Conservation (phyloP, 306 rosid species). For the Casuarina glauca region DNA sequence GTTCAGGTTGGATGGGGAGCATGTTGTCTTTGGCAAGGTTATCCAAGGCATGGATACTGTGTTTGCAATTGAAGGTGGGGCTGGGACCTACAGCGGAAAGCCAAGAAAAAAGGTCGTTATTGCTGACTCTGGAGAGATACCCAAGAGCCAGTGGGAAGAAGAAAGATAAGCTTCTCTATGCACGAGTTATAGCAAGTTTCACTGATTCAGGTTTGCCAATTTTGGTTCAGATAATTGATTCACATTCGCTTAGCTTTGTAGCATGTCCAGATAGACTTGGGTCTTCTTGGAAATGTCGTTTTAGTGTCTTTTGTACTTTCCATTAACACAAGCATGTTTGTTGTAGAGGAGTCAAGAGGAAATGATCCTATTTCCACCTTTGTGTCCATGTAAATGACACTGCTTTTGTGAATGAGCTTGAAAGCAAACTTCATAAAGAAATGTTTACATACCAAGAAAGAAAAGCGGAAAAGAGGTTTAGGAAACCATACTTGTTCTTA, state of each 20-base stretch:
- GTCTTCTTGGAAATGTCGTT: conserved; percentile 19
- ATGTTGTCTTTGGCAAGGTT: conserved; percentile 80
- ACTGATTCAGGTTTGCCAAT: conserved; percentile 19
- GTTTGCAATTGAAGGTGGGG: conserved; percentile 79
- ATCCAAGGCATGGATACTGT: conserved; percentile 82
- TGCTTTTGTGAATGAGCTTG: not conserved
- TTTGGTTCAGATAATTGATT: conserved; percentile 17
- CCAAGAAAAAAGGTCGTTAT: conserved; percentile 79
- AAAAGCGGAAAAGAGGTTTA: not conserved
- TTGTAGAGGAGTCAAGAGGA: conserved; percentile 23
- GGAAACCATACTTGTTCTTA: not conserved
- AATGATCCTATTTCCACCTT: not conserved
- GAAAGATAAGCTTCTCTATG: conserved; percentile 41
- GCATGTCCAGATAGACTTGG: conserved; percentile 20
- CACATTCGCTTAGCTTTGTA: conserved; percentile 21
- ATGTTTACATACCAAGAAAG: not conserved
- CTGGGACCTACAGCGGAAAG: conserved; percentile 79
- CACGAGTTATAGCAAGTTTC: conserved; percentile 1
- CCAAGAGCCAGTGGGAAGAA: conserved; percentile 61
- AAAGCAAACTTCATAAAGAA: not conserved
- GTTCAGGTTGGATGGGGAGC: conserved; percentile 86
- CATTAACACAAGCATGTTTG: conserved; percentile 16
- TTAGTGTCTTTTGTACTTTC: conserved; percentile 9
- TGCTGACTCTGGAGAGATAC: conserved; percentile 74
- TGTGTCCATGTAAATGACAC: not conserved